phyloP scores from a whole-genome alignment of 1,284 basidiomycete genomes.

The Tilletia horrida region DNA sequence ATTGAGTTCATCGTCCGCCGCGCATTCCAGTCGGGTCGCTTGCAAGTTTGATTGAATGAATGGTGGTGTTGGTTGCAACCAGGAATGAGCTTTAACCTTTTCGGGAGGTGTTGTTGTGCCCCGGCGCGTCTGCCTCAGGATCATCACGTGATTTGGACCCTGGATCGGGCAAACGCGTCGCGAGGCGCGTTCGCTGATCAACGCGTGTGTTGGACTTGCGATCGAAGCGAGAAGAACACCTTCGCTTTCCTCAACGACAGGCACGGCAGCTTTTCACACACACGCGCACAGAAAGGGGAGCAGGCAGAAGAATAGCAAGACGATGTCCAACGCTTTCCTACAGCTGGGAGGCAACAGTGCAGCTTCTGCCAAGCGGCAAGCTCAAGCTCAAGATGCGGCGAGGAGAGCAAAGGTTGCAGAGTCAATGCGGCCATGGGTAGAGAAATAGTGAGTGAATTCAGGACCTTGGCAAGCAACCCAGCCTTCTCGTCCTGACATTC shows the following conservation, averaged over 20 bases:
- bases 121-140: too few species aligned
- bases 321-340: background rate
- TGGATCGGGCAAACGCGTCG: background rate
- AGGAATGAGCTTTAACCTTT: too few species aligned
- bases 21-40: too few species aligned
- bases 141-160: background rate
- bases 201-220: background rate
- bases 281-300: background rate
- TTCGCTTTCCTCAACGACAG: background rate
- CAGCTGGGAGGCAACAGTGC: conserved; percentile 3
- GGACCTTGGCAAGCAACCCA: too few species aligned
- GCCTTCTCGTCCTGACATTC: too few species aligned
- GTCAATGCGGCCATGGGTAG: conserved; percentile 84
- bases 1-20: too few species aligned
- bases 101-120: too few species aligned
- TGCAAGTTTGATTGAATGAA: too few species aligned
- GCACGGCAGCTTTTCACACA: too few species aligned
- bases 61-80: too few species aligned
- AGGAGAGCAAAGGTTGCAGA: conserved; percentile 30
- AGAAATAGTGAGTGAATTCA: conserved; percentile 73
- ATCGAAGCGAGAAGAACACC: background rate
- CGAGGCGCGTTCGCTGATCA: background rate
- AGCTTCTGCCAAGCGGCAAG: background rate
- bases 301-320: background rate
- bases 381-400: conserved; percentile 30